A percentile compares a stretch with the other conserved stretches of the same genome.
Conservation (phyloP, 2,329 filamentous ascomycete species). For the Colletotrichum horii region DNA sequence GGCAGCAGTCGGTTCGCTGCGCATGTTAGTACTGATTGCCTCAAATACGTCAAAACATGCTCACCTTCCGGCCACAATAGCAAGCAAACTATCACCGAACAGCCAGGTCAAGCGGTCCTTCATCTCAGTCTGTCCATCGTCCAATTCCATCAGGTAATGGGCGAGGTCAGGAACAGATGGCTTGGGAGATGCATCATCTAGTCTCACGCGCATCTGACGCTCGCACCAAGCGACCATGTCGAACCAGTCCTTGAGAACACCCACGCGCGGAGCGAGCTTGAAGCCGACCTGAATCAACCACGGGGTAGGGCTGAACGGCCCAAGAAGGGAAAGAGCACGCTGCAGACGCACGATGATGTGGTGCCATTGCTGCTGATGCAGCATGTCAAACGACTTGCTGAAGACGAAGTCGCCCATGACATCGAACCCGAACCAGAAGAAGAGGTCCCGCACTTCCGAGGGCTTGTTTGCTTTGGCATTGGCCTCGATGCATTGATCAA, state of each 20-base stretch:
- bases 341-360: slow-evolving; percentile 29
- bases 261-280: slow-evolving; percentile 21
- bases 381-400: slow-evolving; percentile 39
- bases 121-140: slow-evolving; percentile 7
- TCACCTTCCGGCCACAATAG: slow-evolving; percentile 28
- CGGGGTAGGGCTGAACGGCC: slow-evolving; percentile 31
- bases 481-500: slow-evolving; percentile 23
- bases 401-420: slow-evolving; percentile 42
- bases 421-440: slow-evolving; percentile 35
- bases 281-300: slow-evolving; percentile 30
- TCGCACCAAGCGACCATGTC: slow-evolving; percentile 26
- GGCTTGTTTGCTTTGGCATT: slow-evolving; percentile 14
- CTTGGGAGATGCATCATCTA: slow-evolving; percentile 10
- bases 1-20: slow-evolving; percentile 24
- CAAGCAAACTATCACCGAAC: slow-evolving; percentile 22
- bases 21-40: background rate
- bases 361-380: slow-evolving; percentile 30
- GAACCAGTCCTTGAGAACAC: slow-evolving; percentile 27
- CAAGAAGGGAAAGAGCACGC: slow-evolving; percentile 30
- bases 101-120: slow-evolving; percentile 14
- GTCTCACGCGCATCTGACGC: slow-evolving; percentile 19
- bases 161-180: slow-evolving; percentile 11
- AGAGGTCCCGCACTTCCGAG: slow-evolving; percentile 23
- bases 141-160: slow-evolving; percentile 14
- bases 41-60: background rate